These are phyloP conservation scores for Thielaviopsis populi DNA, from an alignment of 2,329 filamentous ascomycete species.

Conservation along the genomic window DNA sequence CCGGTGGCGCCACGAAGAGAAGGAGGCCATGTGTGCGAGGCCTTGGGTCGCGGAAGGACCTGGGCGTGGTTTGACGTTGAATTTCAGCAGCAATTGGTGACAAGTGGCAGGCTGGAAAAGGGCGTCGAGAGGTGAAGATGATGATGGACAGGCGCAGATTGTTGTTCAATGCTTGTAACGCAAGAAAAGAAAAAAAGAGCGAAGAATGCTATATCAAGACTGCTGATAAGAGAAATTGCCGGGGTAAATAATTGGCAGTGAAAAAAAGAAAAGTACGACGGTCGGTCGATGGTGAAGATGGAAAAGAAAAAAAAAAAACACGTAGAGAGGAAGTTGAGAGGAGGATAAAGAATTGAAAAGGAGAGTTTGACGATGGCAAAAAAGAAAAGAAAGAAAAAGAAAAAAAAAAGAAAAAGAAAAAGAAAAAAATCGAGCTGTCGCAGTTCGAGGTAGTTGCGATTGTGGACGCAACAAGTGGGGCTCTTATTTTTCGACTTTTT, in stretches of 20 bases:
- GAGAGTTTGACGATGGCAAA: not conserved
- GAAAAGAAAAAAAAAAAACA: not conserved
- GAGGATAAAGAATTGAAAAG: not conserved
- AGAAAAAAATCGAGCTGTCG: not conserved
- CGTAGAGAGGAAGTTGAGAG: not conserved
- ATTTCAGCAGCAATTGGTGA: not conserved
- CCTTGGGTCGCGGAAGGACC: not conserved
- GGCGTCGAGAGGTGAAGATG: not conserved
- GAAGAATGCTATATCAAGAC: not conserved
- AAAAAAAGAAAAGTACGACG: not conserved
- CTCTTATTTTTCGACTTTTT: not conserved
- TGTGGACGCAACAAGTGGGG: not conserved
- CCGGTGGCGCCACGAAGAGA: conserved; percentile 34
- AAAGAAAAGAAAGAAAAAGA: not conserved
- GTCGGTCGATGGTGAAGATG: not conserved
- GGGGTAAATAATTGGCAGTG: not conserved
- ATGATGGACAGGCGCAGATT: not conserved
- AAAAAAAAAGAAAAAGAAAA: not conserved
- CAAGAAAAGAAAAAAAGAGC: not conserved
- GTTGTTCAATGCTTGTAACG: not conserved
- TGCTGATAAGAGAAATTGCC: not conserved
- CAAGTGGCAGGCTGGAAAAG: not conserved
- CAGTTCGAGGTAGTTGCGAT: conserved; percentile 2
- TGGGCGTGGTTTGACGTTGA: too few species aligned
- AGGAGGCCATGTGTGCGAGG: conserved; percentile 20